phyloP scores from a whole-genome alignment of 805 yeast species.

The Sugiyamaella qingdaonensis region DNA sequence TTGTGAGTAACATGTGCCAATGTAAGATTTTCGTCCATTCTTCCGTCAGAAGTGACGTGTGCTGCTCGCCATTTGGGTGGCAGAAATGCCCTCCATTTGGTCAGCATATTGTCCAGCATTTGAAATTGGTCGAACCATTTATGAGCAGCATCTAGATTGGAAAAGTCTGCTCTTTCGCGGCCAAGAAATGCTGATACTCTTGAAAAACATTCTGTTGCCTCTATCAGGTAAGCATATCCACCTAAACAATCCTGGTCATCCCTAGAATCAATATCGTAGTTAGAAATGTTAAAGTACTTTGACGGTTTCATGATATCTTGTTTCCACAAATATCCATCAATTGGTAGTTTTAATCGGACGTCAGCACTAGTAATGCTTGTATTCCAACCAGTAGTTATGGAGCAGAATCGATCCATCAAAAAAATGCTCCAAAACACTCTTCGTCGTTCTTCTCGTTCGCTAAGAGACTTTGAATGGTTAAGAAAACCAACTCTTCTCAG shows the following conservation, averaged over 20 bases:
- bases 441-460: constrained; percentile 15
- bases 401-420: constrained; percentile 16
- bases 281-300: constrained; percentile 11
- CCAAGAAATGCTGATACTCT: constrained; percentile 8
- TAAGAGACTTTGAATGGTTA: constrained; percentile 5
- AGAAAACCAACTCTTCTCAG: constrained; percentile 16
- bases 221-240: constrained; percentile 15
- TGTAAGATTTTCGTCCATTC: constrained; percentile 17
- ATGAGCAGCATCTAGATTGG: constrained; percentile 3
- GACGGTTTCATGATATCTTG: constrained; percentile 1
- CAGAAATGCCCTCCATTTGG: constrained; percentile 12
- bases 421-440: constrained; percentile 15
- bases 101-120: constrained; percentile 11
- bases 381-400: constrained; percentile 17
- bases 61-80: constrained; percentile 13
- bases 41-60: constrained; percentile 4
- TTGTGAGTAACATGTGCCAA: constrained; percentile 16
- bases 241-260: constrained; percentile 13
- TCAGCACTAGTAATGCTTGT: constrained; percentile 13
- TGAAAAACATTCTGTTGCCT: constrained; percentile 16
- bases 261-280: constrained; percentile 2
- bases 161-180: constrained; percentile 1
- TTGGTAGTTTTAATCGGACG: constrained; percentile 11
- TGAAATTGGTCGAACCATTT: constrained; percentile 10
- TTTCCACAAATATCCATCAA: constrained; percentile 8